Evolutionary conservation across 495 filamentous ascomycete genomes (phyloP).

Genomic region (Aspergillus homomorphus): DNA sequence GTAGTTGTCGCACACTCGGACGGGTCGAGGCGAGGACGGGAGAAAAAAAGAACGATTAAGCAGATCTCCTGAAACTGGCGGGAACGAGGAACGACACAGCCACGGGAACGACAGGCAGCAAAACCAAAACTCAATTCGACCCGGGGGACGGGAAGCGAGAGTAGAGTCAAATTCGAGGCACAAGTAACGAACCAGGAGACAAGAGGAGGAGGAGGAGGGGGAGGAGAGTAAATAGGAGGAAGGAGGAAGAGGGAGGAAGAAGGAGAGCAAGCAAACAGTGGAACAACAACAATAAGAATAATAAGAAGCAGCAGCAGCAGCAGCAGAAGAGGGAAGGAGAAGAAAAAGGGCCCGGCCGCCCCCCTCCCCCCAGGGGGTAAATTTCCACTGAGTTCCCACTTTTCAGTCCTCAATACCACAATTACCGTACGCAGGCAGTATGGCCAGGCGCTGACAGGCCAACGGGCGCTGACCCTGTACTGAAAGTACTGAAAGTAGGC

Average conservation of each 20-base stretch:
- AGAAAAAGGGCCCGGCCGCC: too few relatives aligned
- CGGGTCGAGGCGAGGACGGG: not conserved
- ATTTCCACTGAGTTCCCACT: too few relatives aligned
- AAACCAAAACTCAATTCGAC: not conserved
- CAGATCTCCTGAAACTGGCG: conserved; percentile 3
- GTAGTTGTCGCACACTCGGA: not conserved
- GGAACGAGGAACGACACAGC: conserved; percentile 4
- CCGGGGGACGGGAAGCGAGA: conserved; percentile 14
- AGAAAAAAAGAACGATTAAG: not conserved
- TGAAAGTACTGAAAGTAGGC: not conserved
- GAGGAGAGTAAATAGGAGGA: not conserved
- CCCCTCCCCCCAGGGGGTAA: too few relatives aligned
- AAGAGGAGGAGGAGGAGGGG: conserved; percentile 10
- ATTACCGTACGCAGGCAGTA: too few relatives aligned
- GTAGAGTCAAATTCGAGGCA: conserved; percentile 12
- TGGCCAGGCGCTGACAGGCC: conserved; percentile 15
- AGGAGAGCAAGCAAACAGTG: not conserved
- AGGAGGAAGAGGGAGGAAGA: too few relatives aligned
- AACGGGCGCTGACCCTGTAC: conserved; percentile 10
- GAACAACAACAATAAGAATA: conserved; percentile 7
- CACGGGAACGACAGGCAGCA: not conserved
- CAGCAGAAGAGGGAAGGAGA: conserved; percentile 6
- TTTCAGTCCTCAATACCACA: too few relatives aligned
- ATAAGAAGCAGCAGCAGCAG: conserved; percentile 7
- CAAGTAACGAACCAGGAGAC: conserved; percentile 2